Conservation (phyloP, 2,329 filamentous ascomycete genomes). For the Aspergillus intermedius region DNA sequence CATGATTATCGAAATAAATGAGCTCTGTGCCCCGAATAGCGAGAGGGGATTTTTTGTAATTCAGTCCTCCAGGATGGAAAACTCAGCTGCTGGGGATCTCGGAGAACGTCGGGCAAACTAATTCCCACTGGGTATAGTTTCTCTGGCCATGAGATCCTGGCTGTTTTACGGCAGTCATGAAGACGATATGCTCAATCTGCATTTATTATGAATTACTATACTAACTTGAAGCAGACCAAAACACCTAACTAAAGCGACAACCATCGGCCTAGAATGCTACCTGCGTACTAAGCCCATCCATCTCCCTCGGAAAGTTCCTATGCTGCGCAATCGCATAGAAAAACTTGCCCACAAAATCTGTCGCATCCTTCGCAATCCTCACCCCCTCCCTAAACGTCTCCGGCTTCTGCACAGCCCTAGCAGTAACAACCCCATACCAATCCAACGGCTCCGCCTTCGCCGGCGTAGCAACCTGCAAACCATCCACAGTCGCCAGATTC, state of each 20-base stretch:
- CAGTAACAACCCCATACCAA: slow-evolving; percentile 72
- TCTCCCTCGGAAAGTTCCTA: slow-evolving; percentile 66
- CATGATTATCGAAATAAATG: no score
- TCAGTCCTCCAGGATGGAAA: no score
- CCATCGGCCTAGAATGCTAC: slow-evolving; percentile 57
- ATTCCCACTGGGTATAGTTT: no score
- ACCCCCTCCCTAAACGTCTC: slow-evolving; percentile 57
- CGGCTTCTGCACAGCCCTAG: slow-evolving; percentile 46
- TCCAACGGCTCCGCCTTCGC: slow-evolving; percentile 52
- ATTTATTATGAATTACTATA: neutral
- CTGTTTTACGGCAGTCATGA: no score
- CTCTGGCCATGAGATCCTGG: no score
- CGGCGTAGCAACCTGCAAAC: slow-evolving; percentile 40
- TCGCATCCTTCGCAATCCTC: slow-evolving; percentile 59
- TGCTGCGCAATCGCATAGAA: slow-evolving; percentile 64
- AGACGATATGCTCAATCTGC: neutral
- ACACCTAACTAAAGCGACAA: neutral
- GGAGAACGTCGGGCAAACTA: no score
- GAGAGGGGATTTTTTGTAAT: no score
- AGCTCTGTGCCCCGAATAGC: no score
- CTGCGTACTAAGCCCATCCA: slow-evolving; percentile 60
- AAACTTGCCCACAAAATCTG: slow-evolving; percentile 65
- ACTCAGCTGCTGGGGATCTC: no score
- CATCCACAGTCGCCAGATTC: slow-evolving; percentile 20
- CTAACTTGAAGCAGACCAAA: neutral